Percentiles rank a stretch among this genome's conserved stretches.
phyloP scores from a whole-genome alignment of 257 asterid species.

The Leonotis leonurus region DNA sequence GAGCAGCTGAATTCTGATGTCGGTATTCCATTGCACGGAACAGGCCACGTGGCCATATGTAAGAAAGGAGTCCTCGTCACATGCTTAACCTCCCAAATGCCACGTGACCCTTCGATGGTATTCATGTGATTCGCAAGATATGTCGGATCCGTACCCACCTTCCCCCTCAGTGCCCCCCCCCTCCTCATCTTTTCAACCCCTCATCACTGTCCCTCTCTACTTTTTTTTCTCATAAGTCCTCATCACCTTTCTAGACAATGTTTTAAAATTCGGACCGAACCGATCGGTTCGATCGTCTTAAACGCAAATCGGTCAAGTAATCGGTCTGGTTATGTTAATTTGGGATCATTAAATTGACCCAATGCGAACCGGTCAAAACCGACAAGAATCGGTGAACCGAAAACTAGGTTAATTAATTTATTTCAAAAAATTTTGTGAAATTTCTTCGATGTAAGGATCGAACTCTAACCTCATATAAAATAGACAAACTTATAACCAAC shows the following conservation, averaged over 20 bases:
- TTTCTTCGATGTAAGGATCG: no score
- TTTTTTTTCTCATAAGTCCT: background rate
- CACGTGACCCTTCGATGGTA: constrained; percentile 19
- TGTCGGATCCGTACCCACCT: constrained; percentile 1
- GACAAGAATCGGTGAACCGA: no score
- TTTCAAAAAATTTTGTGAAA: no score
- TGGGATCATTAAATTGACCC: no score
- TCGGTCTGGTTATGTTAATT: no score
- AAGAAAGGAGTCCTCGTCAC: constrained; percentile 6
- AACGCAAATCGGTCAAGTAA: no score
- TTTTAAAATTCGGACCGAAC: no score
- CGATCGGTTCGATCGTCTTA: no score
- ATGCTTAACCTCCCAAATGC: constrained; percentile 1
- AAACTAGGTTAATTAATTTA: no score
- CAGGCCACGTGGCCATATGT: constrained; percentile 12
- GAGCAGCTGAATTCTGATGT: constrained; percentile 14
- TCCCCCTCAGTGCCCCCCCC: background rate
- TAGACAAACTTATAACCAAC: no score
- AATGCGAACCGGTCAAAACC: no score
- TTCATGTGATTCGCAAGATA: constrained; percentile 2
- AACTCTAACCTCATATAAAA: no score
- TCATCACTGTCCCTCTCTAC: background rate
- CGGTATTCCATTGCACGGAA: constrained; percentile 3
- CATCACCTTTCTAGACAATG: background rate
- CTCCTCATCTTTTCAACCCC: background rate